Percentiles rank a stretch among this genome's conserved stretches.
These are phyloP conservation scores for Oryza punctata DNA, from an alignment of 176 grass and related monocot species.

Conservation along the genomic window DNA sequence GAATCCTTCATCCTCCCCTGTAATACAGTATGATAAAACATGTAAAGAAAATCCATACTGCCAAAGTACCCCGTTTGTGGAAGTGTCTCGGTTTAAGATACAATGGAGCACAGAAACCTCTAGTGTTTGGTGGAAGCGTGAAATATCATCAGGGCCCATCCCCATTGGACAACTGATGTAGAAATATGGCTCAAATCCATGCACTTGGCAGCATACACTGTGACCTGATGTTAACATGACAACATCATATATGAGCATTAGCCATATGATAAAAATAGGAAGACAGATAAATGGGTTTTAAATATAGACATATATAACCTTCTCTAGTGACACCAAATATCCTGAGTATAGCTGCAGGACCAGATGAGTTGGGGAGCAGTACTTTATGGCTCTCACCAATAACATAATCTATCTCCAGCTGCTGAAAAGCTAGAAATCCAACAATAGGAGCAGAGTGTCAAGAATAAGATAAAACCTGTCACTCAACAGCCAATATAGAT, in stretches of 20 bases:
- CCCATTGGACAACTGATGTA: constrained; percentile 73
- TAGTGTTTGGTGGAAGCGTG: constrained; percentile 78
- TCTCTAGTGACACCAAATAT: constrained; percentile 98
- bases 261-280: background rate
- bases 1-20: constrained; percentile 96
- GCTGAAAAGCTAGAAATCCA: constrained; percentile 81
- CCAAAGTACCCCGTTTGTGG: constrained; percentile 1
- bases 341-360: constrained; percentile 84
- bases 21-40: constrained; percentile 33
- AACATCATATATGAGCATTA: constrained; percentile 28
- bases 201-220: constrained; percentile 91
- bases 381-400: constrained; percentile 89
- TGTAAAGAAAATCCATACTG: constrained; percentile 38
- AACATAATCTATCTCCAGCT: constrained; percentile 94
- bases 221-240: constrained; percentile 54
- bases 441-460: constrained; percentile 21
- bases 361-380: constrained; percentile 74
- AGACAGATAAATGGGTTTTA: background rate
- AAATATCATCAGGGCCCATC: constrained; percentile 94
- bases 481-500: constrained; percentile 1
- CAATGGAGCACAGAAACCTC: constrained; percentile 58
- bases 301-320: constrained; percentile 51
- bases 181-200: constrained; percentile 98
- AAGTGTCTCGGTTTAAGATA: background rate
- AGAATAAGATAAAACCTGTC: constrained; percentile 21